A percentile compares a stretch with the other conserved stretches of the same genome.
These are phyloP conservation scores for Metarhizium album DNA, from an alignment of 2,329 filamentous ascomycete species.

Conservation along the genomic window DNA sequence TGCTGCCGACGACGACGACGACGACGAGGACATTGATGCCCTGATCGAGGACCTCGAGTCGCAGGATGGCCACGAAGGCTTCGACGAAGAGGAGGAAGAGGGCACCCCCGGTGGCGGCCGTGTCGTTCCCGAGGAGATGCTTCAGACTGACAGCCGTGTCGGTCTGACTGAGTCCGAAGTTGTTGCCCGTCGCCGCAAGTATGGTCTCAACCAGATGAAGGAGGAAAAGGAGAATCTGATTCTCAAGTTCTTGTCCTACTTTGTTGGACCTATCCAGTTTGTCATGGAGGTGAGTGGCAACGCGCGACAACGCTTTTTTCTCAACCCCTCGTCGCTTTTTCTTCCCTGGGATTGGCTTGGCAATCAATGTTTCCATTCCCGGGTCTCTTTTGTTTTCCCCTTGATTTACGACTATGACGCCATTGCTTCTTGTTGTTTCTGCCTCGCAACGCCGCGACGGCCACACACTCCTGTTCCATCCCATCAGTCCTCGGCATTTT, in stretches of 20 bases:
- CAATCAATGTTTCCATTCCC: too few relatives aligned
- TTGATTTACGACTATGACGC: too few relatives aligned
- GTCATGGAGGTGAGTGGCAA: constrained; percentile 84
- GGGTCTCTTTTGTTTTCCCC: too few relatives aligned
- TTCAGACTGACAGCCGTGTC: constrained; percentile 62
- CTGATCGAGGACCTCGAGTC: constrained; percentile 83
- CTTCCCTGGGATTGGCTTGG: too few relatives aligned
- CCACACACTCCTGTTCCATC: too few relatives aligned
- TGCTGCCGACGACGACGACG: constrained; percentile 54
- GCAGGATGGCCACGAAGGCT: constrained; percentile 57
- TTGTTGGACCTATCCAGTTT: constrained; percentile 83
- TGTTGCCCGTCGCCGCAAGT: constrained; percentile 51
- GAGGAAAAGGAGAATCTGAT: constrained; percentile 80
- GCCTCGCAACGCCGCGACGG: too few relatives aligned
- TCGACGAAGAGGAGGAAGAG: constrained; percentile 49
- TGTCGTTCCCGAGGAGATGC: constrained; percentile 59
- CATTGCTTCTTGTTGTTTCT: too few relatives aligned
- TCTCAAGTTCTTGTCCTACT: constrained; percentile 74
- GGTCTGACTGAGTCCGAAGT: constrained; percentile 69
- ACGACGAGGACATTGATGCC: constrained; percentile 72
- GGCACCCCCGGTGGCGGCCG: constrained; percentile 42
- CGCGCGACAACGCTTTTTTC: too few relatives aligned
- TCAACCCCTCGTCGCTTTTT: background rate
- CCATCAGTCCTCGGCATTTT: background rate
- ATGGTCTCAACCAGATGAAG: constrained; percentile 81